phyloP scores from a whole-genome alignment of 1,139 yeast species.

The Suhomyces bolitotheri region DNA sequence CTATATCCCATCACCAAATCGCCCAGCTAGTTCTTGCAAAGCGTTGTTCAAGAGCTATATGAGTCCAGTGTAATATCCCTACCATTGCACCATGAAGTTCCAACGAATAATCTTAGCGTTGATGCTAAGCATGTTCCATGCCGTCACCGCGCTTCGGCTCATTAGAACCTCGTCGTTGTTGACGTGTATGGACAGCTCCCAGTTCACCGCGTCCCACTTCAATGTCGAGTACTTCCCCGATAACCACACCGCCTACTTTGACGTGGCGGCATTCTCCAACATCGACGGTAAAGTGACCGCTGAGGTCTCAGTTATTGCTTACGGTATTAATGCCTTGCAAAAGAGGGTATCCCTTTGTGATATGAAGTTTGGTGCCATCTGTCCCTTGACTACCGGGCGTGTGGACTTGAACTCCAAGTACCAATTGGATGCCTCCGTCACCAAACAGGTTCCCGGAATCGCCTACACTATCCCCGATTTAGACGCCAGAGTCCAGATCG shows the following conservation, averaged over 20 bases:
- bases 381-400: slow-evolving; percentile 89
- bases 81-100: slow-evolving; percentile 1
- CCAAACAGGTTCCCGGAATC: slow-evolving; percentile 66
- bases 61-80: neutral
- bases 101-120: slow-evolving; percentile 3
- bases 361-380: slow-evolving; percentile 50
- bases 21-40: too few species aligned
- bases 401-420: slow-evolving; percentile 65
- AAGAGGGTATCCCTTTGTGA: slow-evolving; percentile 64
- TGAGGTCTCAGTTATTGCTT: slow-evolving; percentile 66
- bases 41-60: neutral
- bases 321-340: slow-evolving; percentile 72
- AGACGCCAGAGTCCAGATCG: slow-evolving; percentile 85
- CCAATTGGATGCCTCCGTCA: slow-evolving; percentile 42
- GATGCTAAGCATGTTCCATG: slow-evolving; percentile 3
- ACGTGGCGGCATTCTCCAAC: slow-evolving; percentile 77
- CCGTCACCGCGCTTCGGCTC: slow-evolving; percentile 25
- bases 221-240: slow-evolving; percentile 72
- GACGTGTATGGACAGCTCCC: slow-evolving; percentile 91
- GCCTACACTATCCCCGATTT: slow-evolving; percentile 92
- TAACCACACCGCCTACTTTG: slow-evolving; percentile 61
- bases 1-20: too few species aligned
- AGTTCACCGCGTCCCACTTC: slow-evolving; percentile 83
- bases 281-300: slow-evolving; percentile 75
- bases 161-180: slow-evolving; percentile 71